These are phyloP conservation scores for Taphrina sp. DNA, from an alignment of 1,139 yeast genomes.

Conservation along the genomic window DNA sequence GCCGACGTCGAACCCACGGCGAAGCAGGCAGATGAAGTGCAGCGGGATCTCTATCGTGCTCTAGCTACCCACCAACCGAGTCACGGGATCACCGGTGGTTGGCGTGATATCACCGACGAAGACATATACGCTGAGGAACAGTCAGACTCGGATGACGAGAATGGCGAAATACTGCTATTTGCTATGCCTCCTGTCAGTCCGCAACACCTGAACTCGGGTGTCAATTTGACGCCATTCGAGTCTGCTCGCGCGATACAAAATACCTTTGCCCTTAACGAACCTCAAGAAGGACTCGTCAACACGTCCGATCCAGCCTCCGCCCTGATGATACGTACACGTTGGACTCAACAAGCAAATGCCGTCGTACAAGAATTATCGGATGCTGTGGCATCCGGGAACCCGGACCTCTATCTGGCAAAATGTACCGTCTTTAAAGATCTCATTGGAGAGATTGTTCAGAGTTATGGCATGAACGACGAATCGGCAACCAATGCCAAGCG, in stretches of 20 bases:
- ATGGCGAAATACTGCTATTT: conserved; percentile 23
- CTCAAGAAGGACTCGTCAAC: neutral
- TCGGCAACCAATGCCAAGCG: neutral
- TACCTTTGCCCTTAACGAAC: neutral
- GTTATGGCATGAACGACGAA: neutral
- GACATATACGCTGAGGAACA: conserved; percentile 5
- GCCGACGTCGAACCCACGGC: neutral
- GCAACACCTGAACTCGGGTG: no score
- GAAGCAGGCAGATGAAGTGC: conserved; percentile 1
- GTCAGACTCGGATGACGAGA: conserved; percentile 4
- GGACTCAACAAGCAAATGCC: neutral
- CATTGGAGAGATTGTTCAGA: conserved; percentile 8
- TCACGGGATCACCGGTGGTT: conserved; percentile 4
- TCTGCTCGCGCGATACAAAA: neutral
- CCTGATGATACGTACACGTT: neutral
- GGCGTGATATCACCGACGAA: conserved; percentile 8
- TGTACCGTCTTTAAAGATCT: conserved; percentile 1
- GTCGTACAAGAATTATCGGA: neutral
- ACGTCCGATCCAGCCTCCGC: neutral
- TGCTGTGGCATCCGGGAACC: neutral
- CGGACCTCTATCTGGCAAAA: neutral
- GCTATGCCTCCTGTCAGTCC: conserved; percentile 6
- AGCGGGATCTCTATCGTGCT: neutral
- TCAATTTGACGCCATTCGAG: neutral
- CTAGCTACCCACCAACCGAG: no score